Conservation (phyloP, 2,329 filamentous ascomycete species). For the Colletotrichum tofieldiae region DNA sequence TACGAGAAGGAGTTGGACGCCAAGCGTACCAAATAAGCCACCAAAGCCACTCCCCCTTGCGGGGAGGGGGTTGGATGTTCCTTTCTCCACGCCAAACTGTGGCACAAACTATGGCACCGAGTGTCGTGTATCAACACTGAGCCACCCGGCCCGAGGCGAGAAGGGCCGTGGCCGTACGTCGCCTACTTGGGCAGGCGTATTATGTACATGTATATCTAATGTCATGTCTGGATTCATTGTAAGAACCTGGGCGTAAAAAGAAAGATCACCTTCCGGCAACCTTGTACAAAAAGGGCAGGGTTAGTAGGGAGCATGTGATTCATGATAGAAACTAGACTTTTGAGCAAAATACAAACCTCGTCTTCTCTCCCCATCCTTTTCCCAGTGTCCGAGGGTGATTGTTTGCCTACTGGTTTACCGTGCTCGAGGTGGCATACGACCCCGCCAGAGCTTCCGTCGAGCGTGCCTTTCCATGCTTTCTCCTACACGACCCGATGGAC, state of each 20-base stretch:
- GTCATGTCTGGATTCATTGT: constrained; percentile 29
- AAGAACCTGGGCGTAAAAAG: constrained; percentile 22
- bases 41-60: background rate
- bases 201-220: constrained; percentile 42
- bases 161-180: constrained; percentile 19
- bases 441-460: background rate
- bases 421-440: background rate
- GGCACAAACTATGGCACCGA: constrained; percentile 28
- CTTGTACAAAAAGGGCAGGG: constrained; percentile 21
- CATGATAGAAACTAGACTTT: constrained; percentile 43
- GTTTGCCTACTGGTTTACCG: no score
- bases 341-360: constrained; percentile 33
- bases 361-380: constrained; percentile 27
- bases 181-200: constrained; percentile 32
- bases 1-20: constrained; percentile 72
- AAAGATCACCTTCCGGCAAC: constrained; percentile 20
- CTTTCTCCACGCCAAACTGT: constrained; percentile 4
- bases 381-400: background rate
- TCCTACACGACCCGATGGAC: background rate
- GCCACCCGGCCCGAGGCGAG: constrained; percentile 12
- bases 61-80: background rate
- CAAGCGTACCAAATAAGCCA: constrained; percentile 67
- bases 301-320: constrained; percentile 30
- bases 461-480: background rate
- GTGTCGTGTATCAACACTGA: constrained; percentile 39